phyloP scores from a whole-genome alignment of 129 eudicot genomes.

The sunflower (Helianthus annuus) region DNA sequence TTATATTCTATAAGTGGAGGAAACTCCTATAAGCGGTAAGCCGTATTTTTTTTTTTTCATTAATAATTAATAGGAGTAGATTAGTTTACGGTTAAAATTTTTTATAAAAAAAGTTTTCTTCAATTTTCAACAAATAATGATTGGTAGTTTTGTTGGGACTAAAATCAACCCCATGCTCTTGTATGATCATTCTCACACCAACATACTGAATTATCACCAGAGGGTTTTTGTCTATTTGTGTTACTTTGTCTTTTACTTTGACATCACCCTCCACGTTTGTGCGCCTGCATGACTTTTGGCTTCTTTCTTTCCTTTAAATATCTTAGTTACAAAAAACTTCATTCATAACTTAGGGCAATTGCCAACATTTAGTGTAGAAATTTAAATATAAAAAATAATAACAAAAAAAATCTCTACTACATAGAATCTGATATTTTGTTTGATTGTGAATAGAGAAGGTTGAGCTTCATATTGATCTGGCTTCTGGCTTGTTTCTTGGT shows the following conservation, averaged over 20 bases:
- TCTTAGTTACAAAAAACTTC: not conserved
- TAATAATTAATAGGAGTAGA: no score
- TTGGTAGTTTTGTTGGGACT: not conserved
- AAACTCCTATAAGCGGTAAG: no score
- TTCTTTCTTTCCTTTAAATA: slow-evolving; percentile 21
- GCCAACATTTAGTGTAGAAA: not conserved
- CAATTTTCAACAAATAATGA: slow-evolving; percentile 2
- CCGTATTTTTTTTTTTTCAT: no score
- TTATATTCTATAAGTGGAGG: no score
- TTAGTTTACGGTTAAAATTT: no score
- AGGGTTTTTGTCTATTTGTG: slow-evolving; percentile 32
- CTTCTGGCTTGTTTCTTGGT: not conserved
- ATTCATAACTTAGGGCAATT: not conserved
- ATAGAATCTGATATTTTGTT: slow-evolving; percentile 18
- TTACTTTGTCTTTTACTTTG: slow-evolving; percentile 32
- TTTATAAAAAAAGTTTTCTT: no score
- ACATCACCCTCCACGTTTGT: slow-evolving; percentile 36
- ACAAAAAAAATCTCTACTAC: not conserved
- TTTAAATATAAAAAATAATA: no score
- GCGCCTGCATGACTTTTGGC: slow-evolving; percentile 17
- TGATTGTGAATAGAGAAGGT: not conserved
- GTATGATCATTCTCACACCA: not conserved
- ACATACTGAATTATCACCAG: not conserved
- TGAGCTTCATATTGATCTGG: not conserved
- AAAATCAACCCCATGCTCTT: slow-evolving; percentile 27